phyloP scores from a whole-genome alignment of 306 rosid genomes.

The Echinosophora koreensis region DNA sequence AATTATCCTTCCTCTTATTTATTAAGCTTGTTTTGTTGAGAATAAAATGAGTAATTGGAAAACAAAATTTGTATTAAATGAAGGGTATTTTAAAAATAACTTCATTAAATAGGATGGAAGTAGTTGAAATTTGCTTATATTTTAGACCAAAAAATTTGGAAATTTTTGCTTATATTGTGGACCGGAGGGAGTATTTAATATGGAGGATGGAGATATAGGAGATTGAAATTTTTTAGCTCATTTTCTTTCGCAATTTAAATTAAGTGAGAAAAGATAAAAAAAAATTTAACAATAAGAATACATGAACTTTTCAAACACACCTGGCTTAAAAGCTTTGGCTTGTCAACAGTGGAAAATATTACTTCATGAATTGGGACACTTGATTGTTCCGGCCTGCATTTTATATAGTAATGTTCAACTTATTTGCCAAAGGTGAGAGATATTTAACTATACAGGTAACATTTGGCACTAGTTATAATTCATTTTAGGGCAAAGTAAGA shows the following conservation, averaged over 20 bases:
- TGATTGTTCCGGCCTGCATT: constrained; percentile 76
- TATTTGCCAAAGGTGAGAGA: constrained; percentile 39
- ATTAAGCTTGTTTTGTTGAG: too few species aligned
- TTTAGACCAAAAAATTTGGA: too few species aligned
- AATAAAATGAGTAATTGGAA: too few species aligned
- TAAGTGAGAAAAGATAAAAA: constrained; percentile 10
- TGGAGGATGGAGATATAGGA: not conserved
- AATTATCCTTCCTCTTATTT: too few species aligned
- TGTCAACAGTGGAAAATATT: constrained; percentile 91
- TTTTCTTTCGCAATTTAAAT: constrained; percentile 30
- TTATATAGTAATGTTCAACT: constrained; percentile 45
- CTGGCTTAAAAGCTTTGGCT: constrained; percentile 99
- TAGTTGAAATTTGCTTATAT: too few species aligned
- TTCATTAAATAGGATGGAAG: too few species aligned
- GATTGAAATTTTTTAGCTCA: not conserved
- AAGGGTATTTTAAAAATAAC: too few species aligned
- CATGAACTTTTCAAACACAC: constrained; percentile 50
- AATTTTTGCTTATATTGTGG: too few species aligned
- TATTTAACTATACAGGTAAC: constrained; percentile 24
- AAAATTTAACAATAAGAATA: constrained; percentile 20
- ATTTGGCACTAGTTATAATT: constrained; percentile 28
- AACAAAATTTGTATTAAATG: too few species aligned
- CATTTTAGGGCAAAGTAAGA: constrained; percentile 22
- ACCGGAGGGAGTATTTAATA: too few species aligned
- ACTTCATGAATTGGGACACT: constrained; percentile 78